A percentile compares a stretch with the other conserved stretches of the same genome.
Evolutionary conservation across 805 yeast genomes (phyloP).

Genomic region (Metschnikowia shivogae): DNA sequence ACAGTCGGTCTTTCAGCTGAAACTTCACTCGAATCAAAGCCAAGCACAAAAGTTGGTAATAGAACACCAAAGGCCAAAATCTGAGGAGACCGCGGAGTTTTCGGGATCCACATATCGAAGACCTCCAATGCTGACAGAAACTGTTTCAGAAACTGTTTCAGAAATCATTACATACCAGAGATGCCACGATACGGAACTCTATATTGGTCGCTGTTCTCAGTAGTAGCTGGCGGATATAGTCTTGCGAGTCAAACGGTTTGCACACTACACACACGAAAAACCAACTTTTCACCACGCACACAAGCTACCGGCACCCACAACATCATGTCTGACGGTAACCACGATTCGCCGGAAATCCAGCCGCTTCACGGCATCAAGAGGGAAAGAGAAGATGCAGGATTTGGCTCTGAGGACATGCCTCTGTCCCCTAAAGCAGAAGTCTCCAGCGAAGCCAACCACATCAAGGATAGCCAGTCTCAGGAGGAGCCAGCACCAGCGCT

Average conservation of each 20-base stretch:
- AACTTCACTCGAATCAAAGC: too few relatives aligned
- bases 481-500: background rate
- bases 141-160: too few relatives aligned
- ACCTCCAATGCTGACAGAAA: background rate
- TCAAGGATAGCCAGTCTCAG: slow-evolving; percentile 6
- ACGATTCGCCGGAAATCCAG: background rate
- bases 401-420: background rate
- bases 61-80: too few relatives aligned
- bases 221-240: too few relatives aligned
- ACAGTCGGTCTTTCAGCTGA: too few relatives aligned
- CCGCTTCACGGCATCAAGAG: slow-evolving; percentile 10
- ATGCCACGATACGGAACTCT: background rate
- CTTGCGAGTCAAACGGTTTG: background rate
- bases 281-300: slow-evolving; percentile 6
- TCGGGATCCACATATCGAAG: background rate
- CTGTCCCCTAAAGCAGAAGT: background rate
- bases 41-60: too few relatives aligned
- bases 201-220: too few relatives aligned
- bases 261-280: slow-evolving; percentile 11
- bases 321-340: slow-evolving; percentile 10
- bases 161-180: background rate
- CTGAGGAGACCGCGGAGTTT: too few relatives aligned
- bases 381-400: slow-evolving; percentile 7
- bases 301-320: background rate
- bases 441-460: slow-evolving; percentile 17